Evolutionary conservation across 2,329 filamentous ascomycete species (phyloP).

Genomic region (Cryphonectria naterciae): DNA sequence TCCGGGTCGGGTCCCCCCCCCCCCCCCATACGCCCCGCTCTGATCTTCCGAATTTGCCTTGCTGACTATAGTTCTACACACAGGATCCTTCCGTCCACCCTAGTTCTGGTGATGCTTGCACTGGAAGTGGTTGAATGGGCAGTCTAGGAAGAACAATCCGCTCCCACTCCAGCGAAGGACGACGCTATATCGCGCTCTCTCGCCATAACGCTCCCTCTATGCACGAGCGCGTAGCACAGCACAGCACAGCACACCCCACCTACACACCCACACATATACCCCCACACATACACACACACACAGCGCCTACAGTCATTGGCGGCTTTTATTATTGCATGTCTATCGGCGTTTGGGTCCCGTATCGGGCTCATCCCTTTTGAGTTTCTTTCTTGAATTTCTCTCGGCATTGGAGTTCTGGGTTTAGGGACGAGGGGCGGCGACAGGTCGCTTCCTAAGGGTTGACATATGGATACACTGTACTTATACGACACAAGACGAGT

Average conservation of each 20-base stretch:
- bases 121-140: constrained; percentile 95
- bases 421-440: not conserved
- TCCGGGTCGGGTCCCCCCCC: no score
- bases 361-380: not conserved
- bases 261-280: not conserved
- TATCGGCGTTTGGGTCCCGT: not conserved
- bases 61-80: constrained; percentile 35
- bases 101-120: constrained; percentile 87
- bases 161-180: not conserved
- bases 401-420: constrained; percentile 6
- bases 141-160: constrained; percentile 22
- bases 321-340: not conserved
- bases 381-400: not conserved
- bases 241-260: no score
- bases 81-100: constrained; percentile 90
- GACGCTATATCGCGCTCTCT: not conserved
- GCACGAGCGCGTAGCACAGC: not conserved
- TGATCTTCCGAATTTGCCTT: not conserved
- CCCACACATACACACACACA: not conserved
- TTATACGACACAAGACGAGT: not conserved
- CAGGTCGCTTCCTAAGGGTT: not conserved
- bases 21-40: no score
- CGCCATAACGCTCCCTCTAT: not conserved
- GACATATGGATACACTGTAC: not conserved
- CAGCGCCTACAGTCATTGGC: not conserved